Percentiles rank a stretch among this genome's conserved stretches.
Conservation (phyloP, 2,329 filamentous ascomycete species). For the Biscogniauxia marginata region DNA sequence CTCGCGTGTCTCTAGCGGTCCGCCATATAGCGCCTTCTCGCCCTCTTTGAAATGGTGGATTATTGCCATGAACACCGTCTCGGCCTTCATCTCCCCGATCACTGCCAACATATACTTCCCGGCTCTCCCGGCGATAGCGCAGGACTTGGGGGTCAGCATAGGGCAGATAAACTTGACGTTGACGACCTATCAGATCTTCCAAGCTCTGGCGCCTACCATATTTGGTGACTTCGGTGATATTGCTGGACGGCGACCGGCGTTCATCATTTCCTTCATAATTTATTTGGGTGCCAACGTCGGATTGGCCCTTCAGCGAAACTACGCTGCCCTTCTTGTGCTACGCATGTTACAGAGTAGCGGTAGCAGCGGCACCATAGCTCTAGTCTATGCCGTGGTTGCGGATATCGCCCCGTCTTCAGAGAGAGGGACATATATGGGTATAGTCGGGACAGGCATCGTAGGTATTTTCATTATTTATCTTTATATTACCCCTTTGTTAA, state of each 20-base stretch:
- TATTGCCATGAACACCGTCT: constrained; percentile 49
- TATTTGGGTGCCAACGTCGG: constrained; percentile 60
- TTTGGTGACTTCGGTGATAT: constrained; percentile 62
- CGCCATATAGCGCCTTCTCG: constrained; percentile 42
- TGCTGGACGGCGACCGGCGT: constrained; percentile 60
- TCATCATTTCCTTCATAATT: constrained; percentile 55
- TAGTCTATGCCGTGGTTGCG: constrained; percentile 69
- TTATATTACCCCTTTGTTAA: constrained; percentile 8
- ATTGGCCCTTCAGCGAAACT: constrained; percentile 56
- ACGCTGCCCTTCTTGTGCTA: constrained; percentile 57
- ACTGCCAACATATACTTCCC: constrained; percentile 59
- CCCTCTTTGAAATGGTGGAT: constrained; percentile 49
- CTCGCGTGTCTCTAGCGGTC: constrained; percentile 37
- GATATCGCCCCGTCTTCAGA: constrained; percentile 69
- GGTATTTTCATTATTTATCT: constrained; percentile 48
- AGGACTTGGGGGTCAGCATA: constrained; percentile 38
- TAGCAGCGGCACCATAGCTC: constrained; percentile 67
- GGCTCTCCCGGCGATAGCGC: constrained; percentile 39
- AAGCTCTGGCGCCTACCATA: constrained; percentile 59
- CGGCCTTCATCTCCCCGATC: constrained; percentile 56
- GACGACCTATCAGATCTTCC: constrained; percentile 64
- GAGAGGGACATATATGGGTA: constrained; percentile 70
- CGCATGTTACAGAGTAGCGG: constrained; percentile 63
- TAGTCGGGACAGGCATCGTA: constrained; percentile 59
- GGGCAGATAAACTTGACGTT: constrained; percentile 48